These are phyloP conservation scores for Eimeria acervulina DNA, from an alignment of 169 alveolate genomes.

Conservation along the genomic window DNA sequence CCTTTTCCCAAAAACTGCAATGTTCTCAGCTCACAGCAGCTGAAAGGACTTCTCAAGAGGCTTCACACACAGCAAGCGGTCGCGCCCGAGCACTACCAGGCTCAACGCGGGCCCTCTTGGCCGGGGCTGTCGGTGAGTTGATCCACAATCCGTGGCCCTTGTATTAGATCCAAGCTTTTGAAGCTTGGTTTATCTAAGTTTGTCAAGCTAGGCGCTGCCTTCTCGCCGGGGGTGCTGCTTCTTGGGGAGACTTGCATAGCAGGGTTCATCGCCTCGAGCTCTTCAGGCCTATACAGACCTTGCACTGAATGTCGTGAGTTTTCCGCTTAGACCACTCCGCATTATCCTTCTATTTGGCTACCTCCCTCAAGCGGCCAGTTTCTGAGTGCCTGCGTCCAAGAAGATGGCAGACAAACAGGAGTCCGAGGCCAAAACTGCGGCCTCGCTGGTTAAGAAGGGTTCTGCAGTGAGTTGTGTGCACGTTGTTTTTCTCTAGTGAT, in stretches of 20 bases:
- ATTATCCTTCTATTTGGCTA: not conserved
- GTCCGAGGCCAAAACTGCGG: slow-evolving; percentile 76
- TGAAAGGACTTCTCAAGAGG: not conserved
- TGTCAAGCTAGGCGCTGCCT: not conserved
- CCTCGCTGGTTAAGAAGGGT: slow-evolving; percentile 52
- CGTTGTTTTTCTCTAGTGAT: not conserved
- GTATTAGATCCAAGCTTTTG: not conserved
- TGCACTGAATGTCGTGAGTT: not conserved
- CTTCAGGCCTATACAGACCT: not conserved
- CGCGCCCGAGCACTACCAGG: slow-evolving; percentile 11
- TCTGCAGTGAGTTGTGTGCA: slow-evolving; percentile 66
- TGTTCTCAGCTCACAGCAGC: not conserved
- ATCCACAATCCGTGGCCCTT: not conserved
- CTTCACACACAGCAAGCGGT: slow-evolving; percentile 11
- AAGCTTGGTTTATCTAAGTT: not conserved
- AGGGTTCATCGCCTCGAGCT: not conserved
- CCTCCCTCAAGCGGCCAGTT: not conserved
- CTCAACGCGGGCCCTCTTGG: not conserved
- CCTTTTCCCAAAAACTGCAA: not conserved
- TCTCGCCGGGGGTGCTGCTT: not conserved
- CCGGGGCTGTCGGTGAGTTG: slow-evolving; percentile 20
- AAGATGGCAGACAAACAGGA: slow-evolving; percentile 66
- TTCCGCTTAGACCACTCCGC: not conserved
- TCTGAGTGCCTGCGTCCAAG: not conserved
- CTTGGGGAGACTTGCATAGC: not conserved